Evolutionary conservation across 148 eudicot species (phyloP), one percentile per base, ranked within the genome.

Genomic region (Chenopodium formosanum): DNA sequence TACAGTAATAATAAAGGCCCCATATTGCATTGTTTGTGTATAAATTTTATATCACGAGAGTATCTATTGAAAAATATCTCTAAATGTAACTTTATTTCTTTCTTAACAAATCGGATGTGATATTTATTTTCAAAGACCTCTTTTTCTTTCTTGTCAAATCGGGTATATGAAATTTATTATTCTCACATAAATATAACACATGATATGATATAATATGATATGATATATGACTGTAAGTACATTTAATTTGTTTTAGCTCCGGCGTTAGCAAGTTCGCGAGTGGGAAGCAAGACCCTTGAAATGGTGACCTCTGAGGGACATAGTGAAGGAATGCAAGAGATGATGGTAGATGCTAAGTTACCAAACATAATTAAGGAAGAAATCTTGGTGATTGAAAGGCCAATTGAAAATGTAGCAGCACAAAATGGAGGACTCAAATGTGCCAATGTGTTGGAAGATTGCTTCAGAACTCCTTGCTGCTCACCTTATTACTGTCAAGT

Each of bases 401-500:
- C 68, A 19, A 58, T 20, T 0, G 79, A 34, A 58, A 40, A 7
- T 58, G 13, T 14, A 60, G 68, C 25, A 17, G 27, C 64, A 19
- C 67, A 73, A n/a, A 73, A 74, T 50, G 76, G 63, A 50, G 5
- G 20, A 25, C 56, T 76, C 0, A 76, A 60, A 37, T 76, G 79
- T 32, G 79, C 68, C 23, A 16, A 7, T 29, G 29, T n/a, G 1
- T 60, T 76, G 50, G 79, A 76, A 60, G 79, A 76, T 6, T 76
- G 79, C 69, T 76, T 76, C 31, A 76, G 68, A 32, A 76, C 79
- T 11, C 79, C 79, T 60, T 76, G 79, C 32, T 76, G 79, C 5
- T 13, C 69, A 87, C 25, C 25, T 19, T 4, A 0, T 62, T n/a
- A n/a, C 9, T 62, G 66, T 75, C 78, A 77, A 50, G 16, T 50